Evolutionary conservation across 2,329 filamentous ascomycete genomes (phyloP).

Genomic region (Aspergillus pseudoviridinutans): DNA sequence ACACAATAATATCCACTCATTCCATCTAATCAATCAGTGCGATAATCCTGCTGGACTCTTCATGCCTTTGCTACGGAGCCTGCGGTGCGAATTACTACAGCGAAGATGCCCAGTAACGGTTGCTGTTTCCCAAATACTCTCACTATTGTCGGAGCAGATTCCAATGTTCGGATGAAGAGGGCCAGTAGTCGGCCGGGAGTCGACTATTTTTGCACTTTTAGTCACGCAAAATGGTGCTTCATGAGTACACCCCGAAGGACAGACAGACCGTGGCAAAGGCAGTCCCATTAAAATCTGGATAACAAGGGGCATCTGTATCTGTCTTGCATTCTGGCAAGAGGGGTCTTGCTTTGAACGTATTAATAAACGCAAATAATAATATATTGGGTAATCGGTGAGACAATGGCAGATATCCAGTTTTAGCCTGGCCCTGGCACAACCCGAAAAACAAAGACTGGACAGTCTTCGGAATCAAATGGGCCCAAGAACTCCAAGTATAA

Average conservation of each 20-base stretch:
- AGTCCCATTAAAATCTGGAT: too few species aligned
- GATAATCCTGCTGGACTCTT: background rate
- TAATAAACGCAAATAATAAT: background rate
- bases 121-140: background rate
- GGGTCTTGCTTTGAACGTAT: too few species aligned
- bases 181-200: background rate
- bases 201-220: background rate
- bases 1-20: slow-evolving; percentile 17
- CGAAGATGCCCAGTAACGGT: background rate
- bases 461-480: background rate
- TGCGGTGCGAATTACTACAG: background rate
- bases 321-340: too few species aligned
- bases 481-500: background rate
- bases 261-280: too few species aligned
- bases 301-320: too few species aligned
- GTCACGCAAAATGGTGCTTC: background rate
- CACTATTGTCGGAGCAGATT: background rate
- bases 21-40: slow-evolving; percentile 24
- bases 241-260: background rate
- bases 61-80: background rate
- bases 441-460: background rate
- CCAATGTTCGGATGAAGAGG: background rate
- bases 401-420: background rate
- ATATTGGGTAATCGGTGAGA: background rate
- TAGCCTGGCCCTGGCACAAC: background rate